Conservation (phyloP, 768 basidiomycete genomes). For the Clathrus columnatus region DNA sequence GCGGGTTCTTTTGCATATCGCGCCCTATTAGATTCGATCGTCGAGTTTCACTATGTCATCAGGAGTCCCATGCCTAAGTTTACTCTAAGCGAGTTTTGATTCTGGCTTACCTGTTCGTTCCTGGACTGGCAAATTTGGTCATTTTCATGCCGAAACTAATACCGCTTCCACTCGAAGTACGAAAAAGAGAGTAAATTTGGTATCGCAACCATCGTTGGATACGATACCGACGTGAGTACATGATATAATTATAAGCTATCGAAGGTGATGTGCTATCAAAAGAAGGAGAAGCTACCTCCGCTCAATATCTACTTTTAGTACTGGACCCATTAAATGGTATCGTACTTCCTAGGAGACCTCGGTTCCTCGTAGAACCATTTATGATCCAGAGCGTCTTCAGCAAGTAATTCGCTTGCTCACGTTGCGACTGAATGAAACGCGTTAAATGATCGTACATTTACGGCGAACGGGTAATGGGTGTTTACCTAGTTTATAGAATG, state of each 20-base stretch:
- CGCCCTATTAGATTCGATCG: no score
- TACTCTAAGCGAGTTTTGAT: slow-evolving; percentile 8
- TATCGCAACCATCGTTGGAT: slow-evolving; percentile 75
- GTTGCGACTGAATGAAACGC: slow-evolving; percentile 81
- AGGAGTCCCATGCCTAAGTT: no score
- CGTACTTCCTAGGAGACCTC: slow-evolving; percentile 76
- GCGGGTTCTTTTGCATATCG: no score
- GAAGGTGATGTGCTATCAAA: slow-evolving; percentile 60
- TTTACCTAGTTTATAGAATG: slow-evolving; percentile 70
- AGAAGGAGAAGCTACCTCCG: background rate
- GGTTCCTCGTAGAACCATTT: slow-evolving; percentile 93
- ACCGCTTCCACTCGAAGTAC: slow-evolving; percentile 1
- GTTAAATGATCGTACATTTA: slow-evolving; percentile 78
- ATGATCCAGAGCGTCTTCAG: slow-evolving; percentile 72
- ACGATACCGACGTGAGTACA: no score
- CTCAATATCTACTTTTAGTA: background rate
- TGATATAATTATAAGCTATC: slow-evolving; percentile 49
- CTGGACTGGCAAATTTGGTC: slow-evolving; percentile 5
- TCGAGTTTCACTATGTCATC: no score
- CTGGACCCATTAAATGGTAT: slow-evolving; percentile 12
- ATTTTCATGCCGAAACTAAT: slow-evolving; percentile 6
- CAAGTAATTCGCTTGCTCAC: slow-evolving; percentile 80
- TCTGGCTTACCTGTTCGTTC: slow-evolving; percentile 1
- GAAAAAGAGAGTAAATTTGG: slow-evolving; percentile 26
- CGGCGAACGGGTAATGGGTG: slow-evolving; percentile 46